Base-by-base conservation (phyloP, 164 flowering plant genomes). In the Euptelea pleiosperma region DNA sequence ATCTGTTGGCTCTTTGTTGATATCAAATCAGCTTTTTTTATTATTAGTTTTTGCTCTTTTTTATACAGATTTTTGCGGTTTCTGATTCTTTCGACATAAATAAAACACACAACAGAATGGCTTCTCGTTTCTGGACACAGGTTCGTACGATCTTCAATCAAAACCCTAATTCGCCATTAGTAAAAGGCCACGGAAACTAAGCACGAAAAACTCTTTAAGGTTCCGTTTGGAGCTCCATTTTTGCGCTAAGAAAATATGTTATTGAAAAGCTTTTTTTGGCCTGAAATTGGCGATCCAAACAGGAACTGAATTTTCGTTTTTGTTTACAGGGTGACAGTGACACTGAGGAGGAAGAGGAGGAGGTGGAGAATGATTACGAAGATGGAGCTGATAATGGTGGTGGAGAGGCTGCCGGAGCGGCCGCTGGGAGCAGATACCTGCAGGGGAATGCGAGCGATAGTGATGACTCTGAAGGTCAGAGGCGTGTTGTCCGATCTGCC, bases 401-500 rank as follows among this genome's bases (percentile, higher is more conserved):
- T 22, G 83, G 71, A 6, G 79, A 73, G 8, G 0, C 79, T 1
- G 24, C 77, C 15, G 65, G 48, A 3, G 57, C 62, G 12, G 21
- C 67, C 14, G 68, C 69, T 31, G 73, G 76, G 25, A 79, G 63
- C 55, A 77, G 71, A 53, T 88, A 88, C 57, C 70, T 82, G 3
- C 48, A 60, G 3, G 70, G 7, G 0, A 67, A 67, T 62, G 85
- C 61, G 0, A 78, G 83, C 47, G 91, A 87, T 31, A 78, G 79
- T 34, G 98, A 91, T 69, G 92, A 82, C 15, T 64, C 80, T 4
- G 91, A 79, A 59, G 83, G 62, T 18, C 78, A 82, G 33, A 77
- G 74, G 70, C 83, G 96, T 15, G 82, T 84, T 41, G 82, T 89
- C 28, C 74, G 81, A 42, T 83, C 96, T 3, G 90, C 86, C 0